These are phyloP conservation scores for Glycine latifolia DNA, from an alignment of 306 rosid species.

Conservation along the genomic window DNA sequence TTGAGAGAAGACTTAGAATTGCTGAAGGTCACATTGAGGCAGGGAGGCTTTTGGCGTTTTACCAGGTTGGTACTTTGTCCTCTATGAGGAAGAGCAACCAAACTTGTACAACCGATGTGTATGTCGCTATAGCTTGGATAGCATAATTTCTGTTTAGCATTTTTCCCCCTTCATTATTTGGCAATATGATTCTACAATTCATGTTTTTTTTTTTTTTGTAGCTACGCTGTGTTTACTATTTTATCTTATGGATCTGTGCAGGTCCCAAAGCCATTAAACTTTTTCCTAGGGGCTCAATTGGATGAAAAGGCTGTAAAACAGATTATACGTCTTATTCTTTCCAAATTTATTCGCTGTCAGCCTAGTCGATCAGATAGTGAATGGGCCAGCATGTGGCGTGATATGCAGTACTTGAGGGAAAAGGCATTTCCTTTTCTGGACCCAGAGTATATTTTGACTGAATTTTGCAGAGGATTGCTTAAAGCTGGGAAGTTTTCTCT, in stretches of 20 bases:
- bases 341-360: conserved; percentile 91
- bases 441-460: conserved; percentile 84
- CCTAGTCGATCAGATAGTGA: conserved; percentile 90
- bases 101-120: conserved; percentile 25
- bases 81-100: background rate
- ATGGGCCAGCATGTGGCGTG: conserved; percentile 99
- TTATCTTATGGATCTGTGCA: conserved; percentile 48
- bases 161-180: conserved; percentile 6
- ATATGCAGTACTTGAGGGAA: conserved; percentile 88
- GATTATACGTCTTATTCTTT: conserved; percentile 94
- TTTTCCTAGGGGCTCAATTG: conserved; percentile 72
- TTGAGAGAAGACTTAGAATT: conserved; percentile 74
- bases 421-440: conserved; percentile 92
- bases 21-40: conserved; percentile 96
- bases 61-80: conserved; percentile 72
- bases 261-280: conserved; percentile 96
- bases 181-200: conserved; percentile 36
- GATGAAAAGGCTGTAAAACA: conserved; percentile 94
- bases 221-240: conserved; percentile 37
- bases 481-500: conserved; percentile 99
- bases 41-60: conserved; percentile 88
- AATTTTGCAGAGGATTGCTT: conserved; percentile 93
- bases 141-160: conserved; percentile 27
- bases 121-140: conserved; percentile 30
- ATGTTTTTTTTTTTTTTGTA: conserved; percentile 40